These are phyloP conservation scores for Liriodendron chinense DNA, from an alignment of 164 flowering plant species.

Conservation along the genomic window DNA sequence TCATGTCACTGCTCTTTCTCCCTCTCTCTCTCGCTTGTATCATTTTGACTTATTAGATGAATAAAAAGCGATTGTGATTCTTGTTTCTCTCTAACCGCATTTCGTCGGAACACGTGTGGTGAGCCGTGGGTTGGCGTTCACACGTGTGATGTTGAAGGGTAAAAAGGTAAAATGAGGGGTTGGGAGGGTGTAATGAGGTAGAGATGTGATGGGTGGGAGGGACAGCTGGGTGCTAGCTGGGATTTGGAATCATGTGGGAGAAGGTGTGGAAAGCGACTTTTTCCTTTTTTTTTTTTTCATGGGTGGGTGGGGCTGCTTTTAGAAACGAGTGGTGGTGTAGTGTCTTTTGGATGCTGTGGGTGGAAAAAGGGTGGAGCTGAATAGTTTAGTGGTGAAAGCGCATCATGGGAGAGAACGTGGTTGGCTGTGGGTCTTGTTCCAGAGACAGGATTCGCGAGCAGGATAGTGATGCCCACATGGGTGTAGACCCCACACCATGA, in stretches of 20 bases:
- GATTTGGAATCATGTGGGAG: constrained; percentile 13
- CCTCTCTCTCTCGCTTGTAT: constrained; percentile 22
- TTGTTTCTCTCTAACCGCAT: constrained; percentile 1
- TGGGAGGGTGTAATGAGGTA: neutral
- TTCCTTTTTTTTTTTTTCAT: neutral
- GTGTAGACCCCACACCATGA: neutral
- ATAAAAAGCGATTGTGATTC: constrained; percentile 23
- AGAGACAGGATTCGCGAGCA: neutral
- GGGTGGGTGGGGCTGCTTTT: neutral
- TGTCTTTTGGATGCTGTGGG: neutral
- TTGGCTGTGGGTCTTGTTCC: constrained; percentile 1
- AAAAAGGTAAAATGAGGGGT: neutral
- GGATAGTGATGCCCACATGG: constrained; percentile 2
- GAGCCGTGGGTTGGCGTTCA: neutral
- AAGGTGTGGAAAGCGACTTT: neutral
- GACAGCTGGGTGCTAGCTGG: constrained; percentile 23
- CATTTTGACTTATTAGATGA: constrained; percentile 27
- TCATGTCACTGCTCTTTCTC: neutral
- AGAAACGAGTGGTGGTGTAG: neutral
- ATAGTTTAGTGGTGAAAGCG: constrained; percentile 2
- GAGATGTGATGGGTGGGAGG: neutral
- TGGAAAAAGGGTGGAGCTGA: neutral
- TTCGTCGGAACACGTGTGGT: neutral
- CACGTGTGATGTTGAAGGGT: neutral
- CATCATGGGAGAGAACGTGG: neutral